These are phyloP conservation scores for Lactarius pseudohatsudake DNA, from an alignment of 768 basidiomycete species.

Conservation along the genomic window DNA sequence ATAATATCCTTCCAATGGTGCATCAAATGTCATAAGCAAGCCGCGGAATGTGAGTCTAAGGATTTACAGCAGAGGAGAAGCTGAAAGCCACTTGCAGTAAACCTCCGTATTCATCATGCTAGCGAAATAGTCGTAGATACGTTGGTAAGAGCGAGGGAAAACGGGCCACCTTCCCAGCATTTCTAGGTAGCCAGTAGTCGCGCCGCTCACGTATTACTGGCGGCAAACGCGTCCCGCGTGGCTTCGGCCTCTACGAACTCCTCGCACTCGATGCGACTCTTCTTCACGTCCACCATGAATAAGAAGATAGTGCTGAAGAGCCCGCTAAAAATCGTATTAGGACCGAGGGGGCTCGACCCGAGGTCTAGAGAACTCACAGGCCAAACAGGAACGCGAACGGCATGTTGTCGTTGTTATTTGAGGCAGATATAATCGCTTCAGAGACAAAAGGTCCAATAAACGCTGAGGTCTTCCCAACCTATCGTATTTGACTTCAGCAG, in stretches of 20 bases:
- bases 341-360: background rate
- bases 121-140: background rate
- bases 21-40: too few relatives aligned
- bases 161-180: background rate
- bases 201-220: background rate
- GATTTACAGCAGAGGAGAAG: too few relatives aligned
- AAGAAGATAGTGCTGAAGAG: conserved; percentile 56
- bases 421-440: conserved; percentile 68
- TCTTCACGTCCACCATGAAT: conserved; percentile 61
- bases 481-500: background rate
- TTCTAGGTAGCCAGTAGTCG: background rate
- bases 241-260: conserved; percentile 59
- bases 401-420: conserved; percentile 70
- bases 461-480: conserved; percentile 74
- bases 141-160: background rate
- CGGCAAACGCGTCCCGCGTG: conserved; percentile 39
- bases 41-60: too few relatives aligned
- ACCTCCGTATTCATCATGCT: too few relatives aligned
- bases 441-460: conserved; percentile 77
- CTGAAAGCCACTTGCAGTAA: too few relatives aligned
- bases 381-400: conserved; percentile 73
- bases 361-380: conserved; percentile 44
- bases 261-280: conserved; percentile 62
- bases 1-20: too few relatives aligned
- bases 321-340: conserved; percentile 41